Conservation (phyloP, 2,329 filamentous ascomycete genomes). For the Fusarium sp. region DNA sequence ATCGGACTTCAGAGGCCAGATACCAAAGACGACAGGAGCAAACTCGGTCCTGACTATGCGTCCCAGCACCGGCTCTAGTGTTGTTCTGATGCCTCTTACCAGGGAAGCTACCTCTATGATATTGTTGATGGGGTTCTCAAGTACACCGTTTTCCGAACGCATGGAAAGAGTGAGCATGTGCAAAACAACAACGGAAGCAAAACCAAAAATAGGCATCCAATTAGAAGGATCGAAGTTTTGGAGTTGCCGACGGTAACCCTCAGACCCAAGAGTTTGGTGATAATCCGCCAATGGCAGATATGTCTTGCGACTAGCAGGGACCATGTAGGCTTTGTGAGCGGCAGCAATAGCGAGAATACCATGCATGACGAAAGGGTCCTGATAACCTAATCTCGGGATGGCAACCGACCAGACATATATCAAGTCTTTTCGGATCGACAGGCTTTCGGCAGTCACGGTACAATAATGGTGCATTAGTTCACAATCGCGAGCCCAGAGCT, state of each 20-base stretch:
- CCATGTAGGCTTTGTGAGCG: conserved; percentile 48
- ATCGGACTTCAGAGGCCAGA: conserved; percentile 29
- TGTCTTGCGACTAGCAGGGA: conserved; percentile 38
- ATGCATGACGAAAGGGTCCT: conserved; percentile 47
- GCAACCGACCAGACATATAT: conserved; percentile 45
- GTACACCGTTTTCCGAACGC: conserved; percentile 26
- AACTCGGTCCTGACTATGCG: conserved; percentile 41
- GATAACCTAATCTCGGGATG: conserved; percentile 46
- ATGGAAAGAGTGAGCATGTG: conserved; percentile 44
- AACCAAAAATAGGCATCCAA: conserved; percentile 53
- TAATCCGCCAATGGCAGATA: conserved; percentile 47
- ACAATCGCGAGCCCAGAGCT: conserved; percentile 40
- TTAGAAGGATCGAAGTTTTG: conserved; percentile 30
- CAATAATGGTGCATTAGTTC: conserved; percentile 51
- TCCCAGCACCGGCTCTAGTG: conserved; percentile 30
- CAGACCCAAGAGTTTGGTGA: conserved; percentile 48
- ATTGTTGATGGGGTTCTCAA: conserved; percentile 40
- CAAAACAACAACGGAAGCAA: conserved; percentile 55
- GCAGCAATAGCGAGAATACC: conserved; percentile 48
- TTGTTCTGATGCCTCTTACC: conserved; percentile 40
- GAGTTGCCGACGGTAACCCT: conserved; percentile 45
- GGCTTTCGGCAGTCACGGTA: conserved; percentile 42
- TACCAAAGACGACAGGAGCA: conserved; percentile 40
- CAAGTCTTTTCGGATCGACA: conserved; percentile 43
- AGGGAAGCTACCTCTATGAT: conserved; percentile 39